Percentiles rank a stretch among this genome's conserved stretches.
These are phyloP conservation scores for Salicornia ramosissima DNA, from an alignment of 148 eudicot genomes.

Conservation along the genomic window DNA sequence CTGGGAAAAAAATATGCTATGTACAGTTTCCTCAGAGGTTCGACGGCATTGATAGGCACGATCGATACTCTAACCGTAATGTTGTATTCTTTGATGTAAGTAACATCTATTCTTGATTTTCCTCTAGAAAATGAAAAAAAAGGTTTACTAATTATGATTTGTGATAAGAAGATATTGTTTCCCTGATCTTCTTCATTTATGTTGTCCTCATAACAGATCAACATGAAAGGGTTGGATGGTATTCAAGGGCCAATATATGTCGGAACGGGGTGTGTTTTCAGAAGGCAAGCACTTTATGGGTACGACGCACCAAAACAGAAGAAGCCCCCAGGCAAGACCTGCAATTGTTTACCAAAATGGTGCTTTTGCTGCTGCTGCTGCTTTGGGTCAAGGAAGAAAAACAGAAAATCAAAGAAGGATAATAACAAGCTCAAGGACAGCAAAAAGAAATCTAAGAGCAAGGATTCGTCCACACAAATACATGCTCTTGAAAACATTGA, in stretches of 20 bases:
- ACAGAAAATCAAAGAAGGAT: slow-evolving; percentile 55
- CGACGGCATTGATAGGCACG: slow-evolving; percentile 96
- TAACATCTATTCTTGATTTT: slow-evolving; percentile 6
- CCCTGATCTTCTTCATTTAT: neutral
- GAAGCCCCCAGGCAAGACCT: slow-evolving; percentile 71
- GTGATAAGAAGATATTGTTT: neutral
- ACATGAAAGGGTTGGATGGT: slow-evolving; percentile 94
- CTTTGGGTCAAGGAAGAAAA: slow-evolving; percentile 52
- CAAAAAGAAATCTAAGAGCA: slow-evolving; percentile 57
- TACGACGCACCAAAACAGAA: slow-evolving; percentile 75
- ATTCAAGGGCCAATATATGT: slow-evolving; percentile 93
- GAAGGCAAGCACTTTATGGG: slow-evolving; percentile 92
- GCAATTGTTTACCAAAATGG: slow-evolving; percentile 90
- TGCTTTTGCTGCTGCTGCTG: slow-evolving; percentile 63
- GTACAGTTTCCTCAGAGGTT: slow-evolving; percentile 95
- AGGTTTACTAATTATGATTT: neutral
- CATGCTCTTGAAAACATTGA: slow-evolving; percentile 94
- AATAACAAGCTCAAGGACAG: slow-evolving; percentile 34
- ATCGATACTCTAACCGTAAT: slow-evolving; percentile 86
- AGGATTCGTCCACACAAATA: slow-evolving; percentile 71
- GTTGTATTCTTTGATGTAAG: slow-evolving; percentile 95
- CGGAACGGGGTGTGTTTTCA: slow-evolving; percentile 85
- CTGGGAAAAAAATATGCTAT: slow-evolving; percentile 93
- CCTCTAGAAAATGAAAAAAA: neutral
- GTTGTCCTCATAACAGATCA: slow-evolving; percentile 42